These are phyloP conservation scores for Fraxinus cuspidata DNA, from an alignment of 257 asterid genomes.

Conservation along the genomic window DNA sequence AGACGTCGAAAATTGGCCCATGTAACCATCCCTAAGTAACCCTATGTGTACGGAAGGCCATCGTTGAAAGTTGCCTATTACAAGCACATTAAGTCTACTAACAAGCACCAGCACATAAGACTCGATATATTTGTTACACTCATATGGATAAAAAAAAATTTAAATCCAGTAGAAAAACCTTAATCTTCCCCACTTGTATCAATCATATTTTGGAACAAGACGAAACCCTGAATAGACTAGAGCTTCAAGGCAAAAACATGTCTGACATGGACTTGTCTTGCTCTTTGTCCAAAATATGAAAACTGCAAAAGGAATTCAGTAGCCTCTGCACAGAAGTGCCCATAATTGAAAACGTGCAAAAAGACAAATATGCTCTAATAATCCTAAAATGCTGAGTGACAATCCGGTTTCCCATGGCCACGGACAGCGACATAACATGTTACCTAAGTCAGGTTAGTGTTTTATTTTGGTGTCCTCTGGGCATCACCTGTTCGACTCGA, in stretches of 20 bases:
- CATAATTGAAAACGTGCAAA: background rate
- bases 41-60: too few species aligned
- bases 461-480: too few species aligned
- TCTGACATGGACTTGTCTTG: background rate
- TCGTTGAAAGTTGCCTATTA: too few species aligned
- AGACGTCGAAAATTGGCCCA: too few species aligned
- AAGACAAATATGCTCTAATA: background rate
- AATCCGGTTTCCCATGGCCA: background rate
- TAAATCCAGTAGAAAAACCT: background rate
- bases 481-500: too few species aligned
- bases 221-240: background rate
- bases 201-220: background rate
- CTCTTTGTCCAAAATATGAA: background rate
- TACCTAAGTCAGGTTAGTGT: background rate
- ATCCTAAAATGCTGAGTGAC: background rate
- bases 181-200: background rate
- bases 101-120: too few species aligned
- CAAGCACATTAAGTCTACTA: too few species aligned
- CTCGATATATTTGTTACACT: background rate
- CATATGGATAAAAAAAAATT: background rate
- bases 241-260: background rate
- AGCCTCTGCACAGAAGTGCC: background rate
- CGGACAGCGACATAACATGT: background rate
- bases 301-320: conserved; percentile 1
- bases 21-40: too few species aligned